Evolutionary conservation across 1,284 basidiomycete species (phyloP), one percentile per base, ranked within the genome.

Genomic region (Trichosporon faecale): DNA sequence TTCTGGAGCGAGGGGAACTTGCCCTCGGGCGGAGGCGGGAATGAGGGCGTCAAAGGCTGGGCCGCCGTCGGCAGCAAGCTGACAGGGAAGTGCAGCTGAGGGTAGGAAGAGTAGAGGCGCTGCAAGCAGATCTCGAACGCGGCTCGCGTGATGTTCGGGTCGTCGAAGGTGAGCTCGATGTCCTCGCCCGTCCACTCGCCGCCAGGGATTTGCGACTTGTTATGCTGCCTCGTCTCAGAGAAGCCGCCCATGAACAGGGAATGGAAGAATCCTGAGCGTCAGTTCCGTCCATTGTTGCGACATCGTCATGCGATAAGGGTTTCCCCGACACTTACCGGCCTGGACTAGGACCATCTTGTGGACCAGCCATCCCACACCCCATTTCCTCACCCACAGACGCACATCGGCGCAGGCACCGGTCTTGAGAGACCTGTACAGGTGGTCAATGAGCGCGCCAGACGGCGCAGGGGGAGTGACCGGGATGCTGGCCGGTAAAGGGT

Each of bases 271-370:
- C 89, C 92, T 92, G 90, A 25, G 31, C 4, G 64, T 70, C 33
- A 68, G 71, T 37, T 11, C 14, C 11, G 37, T 6, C 25, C 23
- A 29, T 37, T 25, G 63, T 29, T 65, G n/a, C n/a, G 61, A 37
- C 23, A 46, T 8, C 44, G 27, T 27, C 23, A 65, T 64, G 46
- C 66, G 35, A 46, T 37, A 27, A 27, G 29, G 27, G 3, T n/a
- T 35, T 44, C 2, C 18, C n/a, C 60, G 29, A n/a, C 0, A 85
- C 88, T 76, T 70, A 91, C 92, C 63, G n/a, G 92, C 89, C 81
- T 95, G 93, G 66, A 92, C 92, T 66, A 95, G 88, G 40, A 95
- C 88, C 70, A 94, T 90, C 37, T 89, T 87, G 83, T 95, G 93
- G 2, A 94, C 85, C 40, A 85, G 88, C 84, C 94, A 95, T 44